These are phyloP conservation scores for Saraca asoca DNA, from an alignment of 331 rosid species.

Conservation along the genomic window DNA sequence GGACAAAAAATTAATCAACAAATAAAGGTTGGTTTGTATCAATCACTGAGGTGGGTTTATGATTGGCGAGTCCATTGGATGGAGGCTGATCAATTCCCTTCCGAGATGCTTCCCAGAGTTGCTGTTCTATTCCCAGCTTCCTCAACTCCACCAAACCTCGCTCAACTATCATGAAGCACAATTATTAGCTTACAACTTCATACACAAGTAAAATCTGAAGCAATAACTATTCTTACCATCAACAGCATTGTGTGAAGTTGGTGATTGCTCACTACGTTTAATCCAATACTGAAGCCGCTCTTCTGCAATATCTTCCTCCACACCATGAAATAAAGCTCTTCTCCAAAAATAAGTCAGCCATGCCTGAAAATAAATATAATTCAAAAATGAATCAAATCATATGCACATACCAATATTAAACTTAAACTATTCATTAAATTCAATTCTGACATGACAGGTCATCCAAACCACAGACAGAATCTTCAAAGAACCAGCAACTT, in stretches of 20 bases:
- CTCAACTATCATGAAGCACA: conserved; percentile 64
- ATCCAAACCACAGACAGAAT: conserved; percentile 13
- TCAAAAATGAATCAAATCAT: background rate
- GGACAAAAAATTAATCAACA: conserved; percentile 43
- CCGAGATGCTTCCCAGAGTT: conserved; percentile 97
- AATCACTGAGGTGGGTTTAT: conserved; percentile 54
- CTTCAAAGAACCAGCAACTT: conserved; percentile 33
- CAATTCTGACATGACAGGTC: background rate
- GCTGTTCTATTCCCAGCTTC: conserved; percentile 91
- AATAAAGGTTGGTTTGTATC: conserved; percentile 15
- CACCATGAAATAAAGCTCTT: conserved; percentile 37
- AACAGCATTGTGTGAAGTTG: conserved; percentile 94
- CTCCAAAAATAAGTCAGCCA: conserved; percentile 81
- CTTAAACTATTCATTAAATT: background rate
- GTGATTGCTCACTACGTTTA: conserved; percentile 65
- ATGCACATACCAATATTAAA: background rate
- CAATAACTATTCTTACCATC: conserved; percentile 58
- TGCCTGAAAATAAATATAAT: conserved; percentile 44
- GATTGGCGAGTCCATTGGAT: conserved; percentile 44
- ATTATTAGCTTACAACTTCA: conserved; percentile 5
- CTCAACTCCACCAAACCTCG: conserved; percentile 86
- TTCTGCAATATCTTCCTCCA: conserved; percentile 89
- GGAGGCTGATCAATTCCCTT: conserved; percentile 73
- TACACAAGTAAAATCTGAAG: background rate
- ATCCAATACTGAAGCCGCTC: conserved; percentile 91